These are phyloP conservation scores for Fusarium tupiense DNA, from an alignment of 2,329 filamentous ascomycete genomes.

Conservation along the genomic window DNA sequence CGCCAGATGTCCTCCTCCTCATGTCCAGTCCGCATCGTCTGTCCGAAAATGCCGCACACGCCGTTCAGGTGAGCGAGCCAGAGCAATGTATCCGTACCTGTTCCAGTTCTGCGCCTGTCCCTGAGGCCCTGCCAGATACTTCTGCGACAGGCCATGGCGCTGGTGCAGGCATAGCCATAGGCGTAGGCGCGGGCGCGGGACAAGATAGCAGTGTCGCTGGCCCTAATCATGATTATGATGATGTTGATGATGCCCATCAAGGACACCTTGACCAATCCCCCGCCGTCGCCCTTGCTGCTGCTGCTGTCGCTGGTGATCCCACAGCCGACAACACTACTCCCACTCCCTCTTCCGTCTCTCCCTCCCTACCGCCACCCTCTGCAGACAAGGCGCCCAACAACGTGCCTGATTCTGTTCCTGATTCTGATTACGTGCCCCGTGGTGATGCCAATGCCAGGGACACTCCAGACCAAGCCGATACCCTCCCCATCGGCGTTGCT, in stretches of 20 bases:
- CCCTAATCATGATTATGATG: slow-evolving; percentile 39
- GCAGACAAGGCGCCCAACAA: slow-evolving; percentile 38
- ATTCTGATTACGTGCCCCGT: slow-evolving; percentile 35
- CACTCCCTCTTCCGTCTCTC: slow-evolving; percentile 36
- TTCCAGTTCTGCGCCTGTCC: neutral
- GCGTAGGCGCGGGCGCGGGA: neutral
- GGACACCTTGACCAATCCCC: slow-evolving; percentile 21
- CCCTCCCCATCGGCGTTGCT: slow-evolving; percentile 16
- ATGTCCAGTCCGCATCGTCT: slow-evolving; percentile 64
- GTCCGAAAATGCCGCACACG: slow-evolving; percentile 65
- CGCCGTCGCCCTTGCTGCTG: slow-evolving; percentile 27
- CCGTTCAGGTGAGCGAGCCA: slow-evolving; percentile 55
- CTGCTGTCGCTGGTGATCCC: slow-evolving; percentile 31
- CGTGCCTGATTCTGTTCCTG: slow-evolving; percentile 42
- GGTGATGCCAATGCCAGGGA: slow-evolving; percentile 41
- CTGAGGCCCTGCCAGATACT: slow-evolving; percentile 32
- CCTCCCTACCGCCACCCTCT: slow-evolving; percentile 36
- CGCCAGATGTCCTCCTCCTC: slow-evolving; percentile 67
- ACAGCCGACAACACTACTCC: slow-evolving; percentile 32
- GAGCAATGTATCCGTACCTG: slow-evolving; percentile 11
- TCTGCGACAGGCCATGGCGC: slow-evolving; percentile 19
- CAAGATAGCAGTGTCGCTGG: slow-evolving; percentile 25
- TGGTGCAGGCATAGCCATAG: slow-evolving; percentile 1
- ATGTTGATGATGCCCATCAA: slow-evolving; percentile 37
- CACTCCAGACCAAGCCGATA: slow-evolving; percentile 16